Conservation (phyloP, 345 rosid species). For the Boechera retrofracta region DNA sequence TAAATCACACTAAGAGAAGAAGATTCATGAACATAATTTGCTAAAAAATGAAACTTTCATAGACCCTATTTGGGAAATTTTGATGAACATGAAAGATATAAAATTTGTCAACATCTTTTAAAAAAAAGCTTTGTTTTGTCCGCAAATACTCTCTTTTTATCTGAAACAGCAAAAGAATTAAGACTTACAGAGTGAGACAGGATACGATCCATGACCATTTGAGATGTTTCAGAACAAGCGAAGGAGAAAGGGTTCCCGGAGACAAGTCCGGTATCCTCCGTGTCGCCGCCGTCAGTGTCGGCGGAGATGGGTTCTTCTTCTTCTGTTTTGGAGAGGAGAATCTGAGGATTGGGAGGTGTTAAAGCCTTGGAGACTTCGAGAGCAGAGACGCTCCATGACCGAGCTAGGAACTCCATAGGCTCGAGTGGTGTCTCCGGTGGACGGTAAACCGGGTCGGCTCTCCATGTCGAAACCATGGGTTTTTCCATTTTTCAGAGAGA, state of each 20-base stretch:
- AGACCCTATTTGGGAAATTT: background rate
- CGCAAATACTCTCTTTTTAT: slow-evolving; percentile 40
- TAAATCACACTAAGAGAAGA: background rate
- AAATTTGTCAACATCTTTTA: slow-evolving; percentile 25
- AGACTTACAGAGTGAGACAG: slow-evolving; percentile 96
- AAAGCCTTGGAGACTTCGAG: slow-evolving; percentile 79
- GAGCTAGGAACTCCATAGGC: slow-evolving; percentile 96
- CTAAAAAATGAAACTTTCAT: background rate
- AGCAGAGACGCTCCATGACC: slow-evolving; percentile 97
- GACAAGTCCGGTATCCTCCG: slow-evolving; percentile 65
- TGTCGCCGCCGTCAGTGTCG: slow-evolving; percentile 46
- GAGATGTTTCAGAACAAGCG: slow-evolving; percentile 94
- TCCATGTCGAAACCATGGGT: slow-evolving; percentile 60
- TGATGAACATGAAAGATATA: background rate
- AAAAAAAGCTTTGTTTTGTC: slow-evolving; percentile 38
- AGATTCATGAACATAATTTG: slow-evolving; percentile 18
- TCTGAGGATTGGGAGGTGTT: slow-evolving; percentile 59
- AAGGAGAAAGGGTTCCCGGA: slow-evolving; percentile 94
- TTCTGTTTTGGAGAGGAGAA: slow-evolving; percentile 62
- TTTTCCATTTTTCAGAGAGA: slow-evolving; percentile 55
- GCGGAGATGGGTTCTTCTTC: slow-evolving; percentile 46
- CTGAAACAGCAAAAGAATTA: background rate
- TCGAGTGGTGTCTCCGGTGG: slow-evolving; percentile 91
- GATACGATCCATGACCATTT: slow-evolving; percentile 97
- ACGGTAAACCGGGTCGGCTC: slow-evolving; percentile 66